Percentiles rank a stretch among this genome's conserved stretches.
phyloP scores from a whole-genome alignment of 495 filamentous ascomycete species.

The Oleoguttula mirabilis region DNA sequence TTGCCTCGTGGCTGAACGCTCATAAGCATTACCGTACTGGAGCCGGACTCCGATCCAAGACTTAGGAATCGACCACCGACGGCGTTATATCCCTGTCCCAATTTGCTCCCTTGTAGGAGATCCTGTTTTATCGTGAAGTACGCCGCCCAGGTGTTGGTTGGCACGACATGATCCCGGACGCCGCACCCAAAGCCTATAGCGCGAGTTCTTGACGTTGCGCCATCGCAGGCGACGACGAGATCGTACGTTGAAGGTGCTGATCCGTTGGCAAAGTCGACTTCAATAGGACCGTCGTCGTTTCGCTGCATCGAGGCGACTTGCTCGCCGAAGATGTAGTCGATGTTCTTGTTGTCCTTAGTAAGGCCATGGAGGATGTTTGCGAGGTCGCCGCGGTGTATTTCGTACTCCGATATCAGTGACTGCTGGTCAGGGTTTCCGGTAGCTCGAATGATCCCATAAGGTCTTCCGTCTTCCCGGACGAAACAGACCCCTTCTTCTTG shows the following conservation, averaged over 20 bases:
- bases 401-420: slow-evolving; percentile 41
- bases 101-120: slow-evolving; percentile 29
- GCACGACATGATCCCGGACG: slow-evolving; percentile 30
- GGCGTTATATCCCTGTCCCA: slow-evolving; percentile 30
- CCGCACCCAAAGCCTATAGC: slow-evolving; percentile 34
- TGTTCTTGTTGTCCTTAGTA: slow-evolving; percentile 31
- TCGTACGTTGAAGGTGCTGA: slow-evolving; percentile 32
- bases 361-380: slow-evolving; percentile 33
- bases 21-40: slow-evolving; percentile 28
- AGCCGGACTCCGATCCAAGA: slow-evolving; percentile 28
- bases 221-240: slow-evolving; percentile 40
- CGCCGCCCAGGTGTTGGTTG: slow-evolving; percentile 32
- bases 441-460: slow-evolving; percentile 33
- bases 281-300: slow-evolving; percentile 25
- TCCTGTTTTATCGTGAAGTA: slow-evolving; percentile 34
- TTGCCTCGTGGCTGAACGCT: slow-evolving; percentile 24
- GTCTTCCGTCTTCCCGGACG: slow-evolving; percentile 29
- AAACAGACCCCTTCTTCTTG: slow-evolving; percentile 37
- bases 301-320: slow-evolving; percentile 26
- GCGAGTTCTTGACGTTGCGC: slow-evolving; percentile 37
- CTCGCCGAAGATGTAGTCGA: slow-evolving; percentile 38
- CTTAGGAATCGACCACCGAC: slow-evolving; percentile 29
- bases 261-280: slow-evolving; percentile 31
- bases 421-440: slow-evolving; percentile 34
- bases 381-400: slow-evolving; percentile 45